Evolutionary conservation across 208 protist species (phyloP).

Genomic region (Herpetomonas muscarum): DNA sequence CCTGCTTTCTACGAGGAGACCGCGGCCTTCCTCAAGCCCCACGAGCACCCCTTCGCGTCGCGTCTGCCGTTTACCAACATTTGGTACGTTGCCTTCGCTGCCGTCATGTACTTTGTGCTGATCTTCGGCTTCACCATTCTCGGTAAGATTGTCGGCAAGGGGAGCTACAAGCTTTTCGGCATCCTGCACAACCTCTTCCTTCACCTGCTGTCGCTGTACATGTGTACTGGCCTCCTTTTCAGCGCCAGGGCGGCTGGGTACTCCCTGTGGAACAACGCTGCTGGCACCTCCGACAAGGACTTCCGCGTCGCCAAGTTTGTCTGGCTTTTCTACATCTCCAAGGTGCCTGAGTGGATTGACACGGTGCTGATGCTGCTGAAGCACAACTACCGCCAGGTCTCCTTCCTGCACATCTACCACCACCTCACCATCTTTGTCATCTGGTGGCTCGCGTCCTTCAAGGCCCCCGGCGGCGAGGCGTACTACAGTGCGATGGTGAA

Average conservation of each 20-base stretch:
- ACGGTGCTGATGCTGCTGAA: slow-evolving; percentile 74
- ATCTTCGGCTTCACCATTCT: slow-evolving; percentile 27
- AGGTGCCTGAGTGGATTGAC: slow-evolving; percentile 75
- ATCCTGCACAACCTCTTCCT: slow-evolving; percentile 69
- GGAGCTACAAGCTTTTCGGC: slow-evolving; percentile 34
- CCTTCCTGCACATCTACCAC: slow-evolving; percentile 81
- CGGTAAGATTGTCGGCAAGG: slow-evolving; percentile 47
- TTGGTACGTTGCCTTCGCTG: slow-evolving; percentile 36
- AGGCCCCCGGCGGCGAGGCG: slow-evolving; percentile 60
- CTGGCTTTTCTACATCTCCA: slow-evolving; percentile 79
- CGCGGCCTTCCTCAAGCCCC: slow-evolving; percentile 12
- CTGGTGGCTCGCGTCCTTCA: slow-evolving; percentile 54
- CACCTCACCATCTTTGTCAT: slow-evolving; percentile 72
- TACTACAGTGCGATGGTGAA: slow-evolving; percentile 84
- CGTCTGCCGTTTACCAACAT: slow-evolving; percentile 52
- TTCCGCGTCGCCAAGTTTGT: slow-evolving; percentile 64
- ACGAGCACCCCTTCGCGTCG: slow-evolving; percentile 45
- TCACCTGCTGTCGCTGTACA: slow-evolving; percentile 62
- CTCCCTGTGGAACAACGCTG: slow-evolving; percentile 67
- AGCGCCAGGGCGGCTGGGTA: slow-evolving; percentile 56
- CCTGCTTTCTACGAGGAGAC: slow-evolving; percentile 16
- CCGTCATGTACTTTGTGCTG: slow-evolving; percentile 39
- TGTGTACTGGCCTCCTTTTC: slow-evolving; percentile 58
- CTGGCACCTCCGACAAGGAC: slow-evolving; percentile 31
- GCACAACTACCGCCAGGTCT: slow-evolving; percentile 74